Evolutionary conservation across 768 basidiomycete genomes (phyloP).

Genomic region (Trametes sanguinea): DNA sequence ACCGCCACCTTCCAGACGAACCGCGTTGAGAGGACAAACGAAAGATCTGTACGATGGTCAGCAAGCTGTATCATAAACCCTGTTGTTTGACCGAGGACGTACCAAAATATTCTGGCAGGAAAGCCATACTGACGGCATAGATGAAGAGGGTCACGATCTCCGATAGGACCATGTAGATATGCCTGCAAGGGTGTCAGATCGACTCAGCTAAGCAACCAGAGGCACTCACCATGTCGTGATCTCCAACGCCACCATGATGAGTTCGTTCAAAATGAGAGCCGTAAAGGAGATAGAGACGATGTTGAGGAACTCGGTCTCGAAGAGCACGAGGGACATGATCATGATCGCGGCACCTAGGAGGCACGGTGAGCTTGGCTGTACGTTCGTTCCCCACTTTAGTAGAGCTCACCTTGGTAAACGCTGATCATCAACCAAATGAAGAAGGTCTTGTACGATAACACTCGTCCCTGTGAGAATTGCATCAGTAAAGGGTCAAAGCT

Average conservation of each 20-base stretch:
- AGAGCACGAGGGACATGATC: conserved; percentile 94
- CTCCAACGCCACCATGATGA: conserved; percentile 98
- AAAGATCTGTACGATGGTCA: conserved; percentile 60
- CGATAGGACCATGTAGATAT: conserved; percentile 91
- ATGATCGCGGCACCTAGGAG: conserved; percentile 90
- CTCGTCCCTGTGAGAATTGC: conserved; percentile 68
- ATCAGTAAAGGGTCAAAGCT: not conserved
- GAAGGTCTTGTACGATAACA: conserved; percentile 96
- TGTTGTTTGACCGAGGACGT: conserved; percentile 31
- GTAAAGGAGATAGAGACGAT: conserved; percentile 99
- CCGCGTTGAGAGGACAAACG: conserved; percentile 83
- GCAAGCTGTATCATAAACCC: not conserved
- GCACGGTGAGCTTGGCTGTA: not conserved
- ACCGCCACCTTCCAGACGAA: conserved; percentile 96
- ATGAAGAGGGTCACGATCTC: conserved; percentile 87
- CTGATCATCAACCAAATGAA: conserved; percentile 98
- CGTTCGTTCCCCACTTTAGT: not conserved
- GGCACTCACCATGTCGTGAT: conserved; percentile 88
- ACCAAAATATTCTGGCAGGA: conserved; percentile 98
- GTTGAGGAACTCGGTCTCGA: conserved; percentile 96
- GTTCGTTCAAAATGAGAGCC: conserved; percentile 91
- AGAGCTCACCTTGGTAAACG: conserved; percentile 81
- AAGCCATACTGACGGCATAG: conserved; percentile 88
- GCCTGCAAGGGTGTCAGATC: conserved; percentile 51
- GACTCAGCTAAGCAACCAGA: not conserved